phyloP scores from a whole-genome alignment of 768 basidiomycete genomes.

The Auricularia sp. region DNA sequence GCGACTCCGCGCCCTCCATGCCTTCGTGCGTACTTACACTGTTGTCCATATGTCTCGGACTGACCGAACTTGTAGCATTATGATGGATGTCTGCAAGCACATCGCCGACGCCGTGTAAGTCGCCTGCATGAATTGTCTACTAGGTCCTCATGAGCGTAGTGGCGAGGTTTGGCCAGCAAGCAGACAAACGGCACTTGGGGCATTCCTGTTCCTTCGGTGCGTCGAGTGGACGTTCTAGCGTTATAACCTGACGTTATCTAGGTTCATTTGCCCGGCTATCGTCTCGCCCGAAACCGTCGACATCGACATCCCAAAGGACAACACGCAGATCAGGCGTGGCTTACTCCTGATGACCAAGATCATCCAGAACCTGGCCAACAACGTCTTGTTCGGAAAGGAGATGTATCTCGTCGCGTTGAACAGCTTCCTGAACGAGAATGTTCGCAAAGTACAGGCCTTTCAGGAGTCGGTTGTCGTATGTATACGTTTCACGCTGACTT shows the following conservation, averaged over 20 bases:
- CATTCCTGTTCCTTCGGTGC: conserved; percentile 84
- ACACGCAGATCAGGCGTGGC: conserved; percentile 55
- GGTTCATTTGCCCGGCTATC: conserved; percentile 87
- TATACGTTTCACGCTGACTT: neutral
- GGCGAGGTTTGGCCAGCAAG: conserved; percentile 66
- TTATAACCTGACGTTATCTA: conserved; percentile 19
- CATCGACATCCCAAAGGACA: conserved; percentile 62
- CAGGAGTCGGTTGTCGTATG: conserved; percentile 40
- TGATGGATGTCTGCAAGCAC: neutral
- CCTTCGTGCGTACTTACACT: conserved; percentile 50
- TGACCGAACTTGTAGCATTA: conserved; percentile 5
- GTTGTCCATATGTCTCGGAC: conserved; percentile 1
- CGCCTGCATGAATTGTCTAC: neutral
- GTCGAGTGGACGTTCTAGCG: conserved; percentile 7
- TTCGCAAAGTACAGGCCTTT: neutral
- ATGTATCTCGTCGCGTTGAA: conserved; percentile 67
- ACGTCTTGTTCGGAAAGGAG: conserved; percentile 88
- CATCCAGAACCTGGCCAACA: conserved; percentile 89
- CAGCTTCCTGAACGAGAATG: conserved; percentile 54
- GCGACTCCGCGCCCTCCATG: conserved; percentile 55
- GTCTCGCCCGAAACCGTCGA: conserved; percentile 81
- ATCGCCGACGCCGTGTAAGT: neutral
- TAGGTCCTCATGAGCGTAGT: conserved; percentile 25
- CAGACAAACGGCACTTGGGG: conserved; percentile 74
- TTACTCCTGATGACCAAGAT: conserved; percentile 84